Conservation (phyloP, 129 eudicot species). For the Arctium minus region DNA sequence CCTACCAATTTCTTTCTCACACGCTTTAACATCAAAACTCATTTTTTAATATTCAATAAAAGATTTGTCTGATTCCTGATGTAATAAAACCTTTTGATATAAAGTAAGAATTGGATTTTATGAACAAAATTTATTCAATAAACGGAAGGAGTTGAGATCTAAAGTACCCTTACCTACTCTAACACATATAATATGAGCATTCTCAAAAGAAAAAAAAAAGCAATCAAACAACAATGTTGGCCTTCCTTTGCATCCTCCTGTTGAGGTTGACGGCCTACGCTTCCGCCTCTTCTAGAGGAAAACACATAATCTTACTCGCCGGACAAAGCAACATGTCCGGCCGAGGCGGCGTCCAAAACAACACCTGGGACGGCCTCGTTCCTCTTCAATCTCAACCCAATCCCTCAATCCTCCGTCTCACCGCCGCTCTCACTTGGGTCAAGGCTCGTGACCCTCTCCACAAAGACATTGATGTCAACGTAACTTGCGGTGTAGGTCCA, state of each 20-base stretch:
- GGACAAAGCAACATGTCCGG: conserved; percentile 99
- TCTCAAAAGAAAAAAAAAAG: not conserved
- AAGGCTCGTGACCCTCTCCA: conserved; percentile 78
- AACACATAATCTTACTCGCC: conserved; percentile 61
- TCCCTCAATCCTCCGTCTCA: conserved; percentile 36
- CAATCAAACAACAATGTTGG: not conserved
- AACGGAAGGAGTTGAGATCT: too few species aligned
- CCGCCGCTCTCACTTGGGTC: conserved; percentile 49
- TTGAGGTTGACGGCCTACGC: conserved; percentile 3
- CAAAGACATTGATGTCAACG: conserved; percentile 49
- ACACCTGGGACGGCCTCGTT: conserved; percentile 66
- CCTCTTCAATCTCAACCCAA: conserved; percentile 49
- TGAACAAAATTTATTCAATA: too few species aligned
- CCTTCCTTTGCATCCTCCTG: conserved; percentile 11
- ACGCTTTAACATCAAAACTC: too few species aligned
- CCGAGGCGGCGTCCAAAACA: conserved; percentile 66
- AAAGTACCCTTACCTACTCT: too few species aligned
- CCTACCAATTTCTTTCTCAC: too few species aligned
- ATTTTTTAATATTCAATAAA: too few species aligned
- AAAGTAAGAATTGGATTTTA: too few species aligned
- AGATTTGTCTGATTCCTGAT: too few species aligned
- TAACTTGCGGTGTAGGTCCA: conserved; percentile 82
- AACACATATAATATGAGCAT: too few species aligned
- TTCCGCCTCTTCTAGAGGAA: not conserved
- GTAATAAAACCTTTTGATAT: too few species aligned